These are phyloP conservation scores for Thelephora terrestris DNA, from an alignment of 1,284 basidiomycete genomes.

Conservation along the genomic window DNA sequence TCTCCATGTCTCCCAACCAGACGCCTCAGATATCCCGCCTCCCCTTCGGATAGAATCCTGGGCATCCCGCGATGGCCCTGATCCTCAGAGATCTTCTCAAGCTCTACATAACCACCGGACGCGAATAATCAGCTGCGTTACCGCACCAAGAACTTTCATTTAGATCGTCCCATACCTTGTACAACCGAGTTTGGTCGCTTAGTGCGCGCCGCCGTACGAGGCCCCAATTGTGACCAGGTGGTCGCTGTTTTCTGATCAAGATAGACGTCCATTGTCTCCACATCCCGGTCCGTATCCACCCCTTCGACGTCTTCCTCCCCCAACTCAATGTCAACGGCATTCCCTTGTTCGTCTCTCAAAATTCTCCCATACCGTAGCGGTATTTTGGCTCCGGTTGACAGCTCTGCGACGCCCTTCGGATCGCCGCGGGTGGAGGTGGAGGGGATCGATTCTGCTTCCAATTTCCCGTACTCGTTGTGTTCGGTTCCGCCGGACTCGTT, in stretches of 20 bases:
- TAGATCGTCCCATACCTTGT: slow-evolving; percentile 19
- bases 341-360: slow-evolving; percentile 74
- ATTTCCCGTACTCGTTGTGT: slow-evolving; percentile 6
- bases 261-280: not conserved
- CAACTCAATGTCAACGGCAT: slow-evolving; percentile 71
- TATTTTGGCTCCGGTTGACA: slow-evolving; percentile 19
- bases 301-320: slow-evolving; percentile 37
- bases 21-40: slow-evolving; percentile 56
- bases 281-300: not conserved
- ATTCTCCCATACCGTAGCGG: slow-evolving; percentile 80
- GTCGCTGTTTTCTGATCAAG: not conserved
- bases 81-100: slow-evolving; percentile 34
- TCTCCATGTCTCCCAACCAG: slow-evolving; percentile 66
- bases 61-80: slow-evolving; percentile 26
- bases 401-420: not conserved
- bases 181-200: slow-evolving; percentile 19
- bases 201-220: slow-evolving; percentile 24
- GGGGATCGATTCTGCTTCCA: too few species aligned
- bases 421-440: not conserved
- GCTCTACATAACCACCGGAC: slow-evolving; percentile 22
- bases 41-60: slow-evolving; percentile 64
- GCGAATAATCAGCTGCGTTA: slow-evolving; percentile 5
- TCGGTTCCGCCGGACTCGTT: slow-evolving; percentile 53
- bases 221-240: not conserved
- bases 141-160: slow-evolving; percentile 4